Percentiles rank a stretch among this genome's conserved stretches.
phyloP scores from a whole-genome alignment of 495 filamentous ascomycete species.

The Articulospora tetracladia region DNA sequence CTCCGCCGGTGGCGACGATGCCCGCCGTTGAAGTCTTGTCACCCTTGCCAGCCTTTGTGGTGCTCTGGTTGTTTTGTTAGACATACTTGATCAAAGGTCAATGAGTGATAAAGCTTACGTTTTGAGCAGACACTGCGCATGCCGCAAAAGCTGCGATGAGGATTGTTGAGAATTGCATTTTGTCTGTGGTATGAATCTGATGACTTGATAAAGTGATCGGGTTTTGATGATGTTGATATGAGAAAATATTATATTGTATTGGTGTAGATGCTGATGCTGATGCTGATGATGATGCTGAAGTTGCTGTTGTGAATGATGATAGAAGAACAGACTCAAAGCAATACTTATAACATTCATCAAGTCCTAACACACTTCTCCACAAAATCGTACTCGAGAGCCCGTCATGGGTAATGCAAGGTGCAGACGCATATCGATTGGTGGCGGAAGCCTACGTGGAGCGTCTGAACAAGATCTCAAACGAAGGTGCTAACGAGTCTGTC shows the following conservation, averaged over 20 bases:
- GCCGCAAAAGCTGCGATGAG: constrained; percentile 17
- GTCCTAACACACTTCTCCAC: constrained; percentile 1
- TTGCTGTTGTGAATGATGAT: constrained; percentile 18
- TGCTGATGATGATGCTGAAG: constrained; percentile 6
- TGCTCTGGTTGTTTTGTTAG: constrained; percentile 5
- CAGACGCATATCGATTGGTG: neutral
- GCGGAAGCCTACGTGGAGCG: neutral
- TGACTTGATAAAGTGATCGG: neutral
- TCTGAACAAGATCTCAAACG: constrained; percentile 11
- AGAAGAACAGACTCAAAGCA: constrained; percentile 4
- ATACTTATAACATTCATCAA: constrained; percentile 20
- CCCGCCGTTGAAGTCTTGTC: neutral
- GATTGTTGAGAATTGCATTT: constrained; percentile 23
- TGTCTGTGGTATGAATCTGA: constrained; percentile 6
- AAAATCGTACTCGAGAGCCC: neutral
- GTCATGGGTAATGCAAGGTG: neutral
- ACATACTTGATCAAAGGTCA: neutral
- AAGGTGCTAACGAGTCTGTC: neutral
- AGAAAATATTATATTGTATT: constrained; percentile 6
- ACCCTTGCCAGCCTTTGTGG: neutral
- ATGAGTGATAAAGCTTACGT: neutral
- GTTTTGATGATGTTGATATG: neutral
- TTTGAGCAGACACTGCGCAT: constrained; percentile 14
- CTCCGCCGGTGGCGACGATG: neutral
- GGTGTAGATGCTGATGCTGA: neutral